Evolutionary conservation across 2,329 filamentous ascomycete genomes (phyloP), one percentile per base, ranked within the genome.

Genomic region (Xylaria sp.): DNA sequence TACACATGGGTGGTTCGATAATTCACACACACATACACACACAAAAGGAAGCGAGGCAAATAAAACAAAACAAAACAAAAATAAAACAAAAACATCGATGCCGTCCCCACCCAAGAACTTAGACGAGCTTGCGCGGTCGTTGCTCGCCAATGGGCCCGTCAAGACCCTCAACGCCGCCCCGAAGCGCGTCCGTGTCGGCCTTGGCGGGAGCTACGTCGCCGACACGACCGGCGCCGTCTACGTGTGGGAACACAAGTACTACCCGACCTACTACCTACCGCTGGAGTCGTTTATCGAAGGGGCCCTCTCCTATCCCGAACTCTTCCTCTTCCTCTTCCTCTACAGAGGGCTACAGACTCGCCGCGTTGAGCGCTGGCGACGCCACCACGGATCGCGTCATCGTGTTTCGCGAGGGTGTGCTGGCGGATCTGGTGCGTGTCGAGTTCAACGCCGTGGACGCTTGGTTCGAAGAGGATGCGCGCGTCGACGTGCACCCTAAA

Each of bases 401-500:
- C 19, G 63, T 63, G 14, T 71, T 74, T 37, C 21, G 40, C 19
- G 14, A 14, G 45, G 45, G 31, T 4, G 33, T 28, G 9, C 60
- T 77, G 4, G 63, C 68, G 33, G 72, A 69, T 19, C 60, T 68
- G 15, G 69, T 68, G 33, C 66, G 67, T 15, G 65, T 70, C 9
- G 66, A 67, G 58, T 71, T 73, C 60, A 56, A 23, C 47, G 69
- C 68, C 14, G 72, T 50, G 52, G 74, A 75, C 46, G 69, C 70
- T 1, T 78, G 78, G 64, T 83, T 81, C 65, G 86, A 88, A 69
- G 87, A 89, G 74, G 85, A 88, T 53, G 76, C 78, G 0, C 83
- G 81, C 1, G 83, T 89, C 57, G 82, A 82, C 68, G 80, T 85
- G 3, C 88, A 91, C 61, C 87, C 88, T 0, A 89, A 89, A 65